These are phyloP conservation scores for Tephrocybe sp. DNA, from an alignment of 768 basidiomycete genomes.

Conservation along the genomic window DNA sequence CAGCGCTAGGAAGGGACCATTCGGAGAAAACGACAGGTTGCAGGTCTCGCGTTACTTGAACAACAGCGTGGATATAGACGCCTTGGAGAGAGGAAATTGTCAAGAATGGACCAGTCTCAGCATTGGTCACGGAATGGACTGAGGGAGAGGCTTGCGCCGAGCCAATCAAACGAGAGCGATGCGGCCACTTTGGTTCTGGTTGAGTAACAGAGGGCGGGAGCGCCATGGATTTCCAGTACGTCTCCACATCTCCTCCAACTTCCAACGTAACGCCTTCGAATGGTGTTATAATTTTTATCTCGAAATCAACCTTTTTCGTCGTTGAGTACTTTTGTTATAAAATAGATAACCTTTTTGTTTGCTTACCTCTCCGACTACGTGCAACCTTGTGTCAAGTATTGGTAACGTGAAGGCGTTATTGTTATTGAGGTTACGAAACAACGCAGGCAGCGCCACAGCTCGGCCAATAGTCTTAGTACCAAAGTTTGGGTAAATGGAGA, in stretches of 20 bases:
- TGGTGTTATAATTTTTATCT: slow-evolving; percentile 80
- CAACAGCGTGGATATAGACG: slow-evolving; percentile 79
- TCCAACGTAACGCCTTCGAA: slow-evolving; percentile 92
- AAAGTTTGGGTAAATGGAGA: slow-evolving; percentile 96
- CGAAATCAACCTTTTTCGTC: slow-evolving; percentile 72
- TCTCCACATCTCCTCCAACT: slow-evolving; percentile 93
- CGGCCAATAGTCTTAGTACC: slow-evolving; percentile 96
- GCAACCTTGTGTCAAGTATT: slow-evolving; percentile 88
- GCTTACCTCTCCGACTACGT: slow-evolving; percentile 88
- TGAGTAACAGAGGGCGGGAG: slow-evolving; percentile 40
- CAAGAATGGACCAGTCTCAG: slow-evolving; percentile 48
- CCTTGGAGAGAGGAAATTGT: slow-evolving; percentile 90
- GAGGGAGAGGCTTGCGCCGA: slow-evolving; percentile 75
- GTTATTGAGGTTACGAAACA: slow-evolving; percentile 58
- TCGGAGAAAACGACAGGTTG: slow-evolving; percentile 83
- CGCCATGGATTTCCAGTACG: slow-evolving; percentile 94
- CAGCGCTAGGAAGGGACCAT: slow-evolving; percentile 71
- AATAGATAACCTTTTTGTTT: not conserved
- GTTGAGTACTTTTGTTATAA: slow-evolving; percentile 7
- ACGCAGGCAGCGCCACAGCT: slow-evolving; percentile 78
- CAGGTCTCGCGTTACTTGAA: slow-evolving; percentile 91
- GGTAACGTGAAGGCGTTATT: slow-evolving; percentile 63
- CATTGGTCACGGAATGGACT: slow-evolving; percentile 46
- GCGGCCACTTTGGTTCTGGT: slow-evolving; percentile 35
- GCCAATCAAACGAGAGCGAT: slow-evolving; percentile 43